Percentiles rank a stretch among this genome's conserved stretches.
Evolutionary conservation across 805 yeast genomes (phyloP).

Genomic region (Wickerhamomyces silvicola): DNA sequence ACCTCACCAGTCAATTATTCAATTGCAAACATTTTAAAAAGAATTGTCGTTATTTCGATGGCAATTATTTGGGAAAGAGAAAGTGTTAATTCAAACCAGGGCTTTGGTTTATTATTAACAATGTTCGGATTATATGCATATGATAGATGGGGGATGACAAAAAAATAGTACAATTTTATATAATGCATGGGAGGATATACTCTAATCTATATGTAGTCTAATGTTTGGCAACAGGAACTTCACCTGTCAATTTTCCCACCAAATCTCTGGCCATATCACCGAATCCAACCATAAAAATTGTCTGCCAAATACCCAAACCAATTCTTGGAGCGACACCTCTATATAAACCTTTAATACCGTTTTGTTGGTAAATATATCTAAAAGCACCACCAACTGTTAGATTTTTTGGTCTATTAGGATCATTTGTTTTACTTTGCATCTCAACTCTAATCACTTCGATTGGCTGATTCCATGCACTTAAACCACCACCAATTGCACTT

Average conservation of each 20-base stretch:
- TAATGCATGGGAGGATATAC: too few species aligned
- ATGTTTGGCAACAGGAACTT: constrained; percentile 40
- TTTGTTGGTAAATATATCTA: constrained; percentile 73
- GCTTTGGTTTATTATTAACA: constrained; percentile 49
- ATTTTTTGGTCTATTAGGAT: constrained; percentile 93
- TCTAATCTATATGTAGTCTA: constrained; percentile 4
- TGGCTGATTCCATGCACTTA: constrained; percentile 98
- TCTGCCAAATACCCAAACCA: constrained; percentile 97
- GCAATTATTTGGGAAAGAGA: constrained; percentile 61
- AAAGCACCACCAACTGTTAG: constrained; percentile 71
- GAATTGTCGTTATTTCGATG: constrained; percentile 63
- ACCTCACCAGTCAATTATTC: constrained; percentile 74
- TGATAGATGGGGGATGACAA: constrained; percentile 55
- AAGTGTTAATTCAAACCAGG: constrained; percentile 33
- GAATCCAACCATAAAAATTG: constrained; percentile 96
- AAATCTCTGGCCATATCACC: constrained; percentile 87
- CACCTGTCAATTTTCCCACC: constrained; percentile 58
- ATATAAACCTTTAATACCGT: constrained; percentile 86
- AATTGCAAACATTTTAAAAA: constrained; percentile 69
- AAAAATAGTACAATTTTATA: too few species aligned
- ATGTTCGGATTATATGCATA: constrained; percentile 61
- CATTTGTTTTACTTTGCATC: constrained; percentile 92
- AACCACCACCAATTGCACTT: constrained; percentile 92
- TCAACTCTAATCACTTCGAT: constrained; percentile 97
- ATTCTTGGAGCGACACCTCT: constrained; percentile 97